Base-by-base conservation (phyloP, 192 early-diverging fungal genomes). In the Backusella tuberculispora region DNA sequence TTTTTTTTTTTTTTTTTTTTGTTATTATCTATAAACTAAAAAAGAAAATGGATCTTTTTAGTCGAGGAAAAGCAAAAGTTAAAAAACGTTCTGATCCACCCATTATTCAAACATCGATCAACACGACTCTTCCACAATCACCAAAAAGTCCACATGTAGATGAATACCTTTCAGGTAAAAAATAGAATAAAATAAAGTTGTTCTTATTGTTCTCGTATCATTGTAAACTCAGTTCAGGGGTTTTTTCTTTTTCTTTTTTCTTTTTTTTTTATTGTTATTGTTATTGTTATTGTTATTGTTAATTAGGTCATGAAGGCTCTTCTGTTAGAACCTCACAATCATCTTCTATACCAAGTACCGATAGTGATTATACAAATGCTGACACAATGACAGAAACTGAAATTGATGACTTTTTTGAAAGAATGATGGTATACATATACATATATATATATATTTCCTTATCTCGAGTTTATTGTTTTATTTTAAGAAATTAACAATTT, bases 361-460 rank as follows among this genome's bases (percentile, higher is more conserved):
- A 75, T 38, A 69, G 72, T 29, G 79, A 75, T 14, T n/a, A 53
- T 46, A 66, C 60, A 19, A 45, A 68, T 34, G 21, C 43, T 7
- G 60, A 64, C 15, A 46, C 26, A 45, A 26, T 64, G 43, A 71
- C 80, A 19, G 87, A 88, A 75, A 72, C 69, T 43, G 85, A 86
- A 67, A 78, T 88, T 60, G 85, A 88, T 40, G 75, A 78, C 15
- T 74, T 84, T 48, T 88, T 88, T 65, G 79, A 85, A 45, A 81
- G 83, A 44, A 82, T 88, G 80, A 78, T 88, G 76, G 86, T 84
- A 82, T 50, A 0, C 10, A 40, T 48, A 17, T 38, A n/a, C 4
- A 38, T 15, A 67, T 66, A 10, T 44, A 24, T n/a, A 29, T 1
- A 0, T n/a, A 17, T 6, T 60, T 1, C 21, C n/a, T 24, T 60